Evolutionary conservation across 75 land plant species (phyloP).

Genomic region (Sequoia sempervirens): DNA sequence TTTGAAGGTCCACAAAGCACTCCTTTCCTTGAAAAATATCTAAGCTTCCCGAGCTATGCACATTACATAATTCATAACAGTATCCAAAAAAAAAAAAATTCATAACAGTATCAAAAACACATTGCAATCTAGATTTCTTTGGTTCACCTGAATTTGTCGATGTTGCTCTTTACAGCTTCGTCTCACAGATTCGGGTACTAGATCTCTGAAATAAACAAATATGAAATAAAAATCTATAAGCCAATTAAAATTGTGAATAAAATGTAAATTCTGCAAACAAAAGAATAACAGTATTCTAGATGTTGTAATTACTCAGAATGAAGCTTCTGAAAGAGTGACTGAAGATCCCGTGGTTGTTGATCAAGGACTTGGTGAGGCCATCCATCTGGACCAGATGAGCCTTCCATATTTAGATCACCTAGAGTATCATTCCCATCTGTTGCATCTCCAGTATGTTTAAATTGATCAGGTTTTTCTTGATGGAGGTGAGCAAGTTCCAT

Average conservation of each 20-base stretch:
- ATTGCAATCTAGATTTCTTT: neutral
- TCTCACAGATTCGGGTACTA: conserved; percentile 76
- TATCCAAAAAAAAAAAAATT: neutral
- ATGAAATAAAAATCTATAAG: neutral
- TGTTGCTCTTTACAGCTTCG: conserved; percentile 96
- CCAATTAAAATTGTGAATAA: neutral
- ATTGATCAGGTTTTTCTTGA: conserved; percentile 27
- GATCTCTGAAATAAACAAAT: conserved; percentile 38
- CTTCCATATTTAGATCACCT: conserved; percentile 23
- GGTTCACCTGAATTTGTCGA: conserved; percentile 73
- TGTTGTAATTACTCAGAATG: conserved; percentile 55
- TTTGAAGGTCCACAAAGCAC: neutral
- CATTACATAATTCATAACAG: neutral
- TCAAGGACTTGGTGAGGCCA: conserved; percentile 96
- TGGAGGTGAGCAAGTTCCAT: conserved; percentile 51
- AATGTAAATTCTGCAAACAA: neutral
- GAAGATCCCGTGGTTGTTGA: conserved; percentile 88
- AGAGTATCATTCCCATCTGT: conserved; percentile 28
- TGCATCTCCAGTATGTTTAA: conserved; percentile 30
- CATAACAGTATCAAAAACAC: neutral
- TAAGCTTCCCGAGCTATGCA: too few relatives aligned
- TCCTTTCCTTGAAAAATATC: neutral
- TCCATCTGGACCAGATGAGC: conserved; percentile 49
- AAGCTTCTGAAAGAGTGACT: conserved; percentile 88
- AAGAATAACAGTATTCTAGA: neutral